phyloP scores from a whole-genome alignment of 2,329 filamentous ascomycete genomes.

The Pseudogymnoascus pannorum region DNA sequence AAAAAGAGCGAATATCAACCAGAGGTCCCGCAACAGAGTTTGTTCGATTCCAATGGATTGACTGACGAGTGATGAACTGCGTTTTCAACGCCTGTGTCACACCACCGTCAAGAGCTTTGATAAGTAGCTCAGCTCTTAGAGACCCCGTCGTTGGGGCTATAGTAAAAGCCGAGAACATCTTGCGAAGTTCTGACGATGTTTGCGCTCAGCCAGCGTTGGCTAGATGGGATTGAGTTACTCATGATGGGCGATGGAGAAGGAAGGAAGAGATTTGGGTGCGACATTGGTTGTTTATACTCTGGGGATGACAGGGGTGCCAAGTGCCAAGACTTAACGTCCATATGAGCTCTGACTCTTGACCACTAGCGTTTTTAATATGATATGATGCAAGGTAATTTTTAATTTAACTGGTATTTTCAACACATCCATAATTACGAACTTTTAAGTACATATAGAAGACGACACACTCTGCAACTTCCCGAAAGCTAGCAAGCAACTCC shows the following conservation, averaged over 20 bases:
- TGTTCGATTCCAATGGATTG: slow-evolving; percentile 5
- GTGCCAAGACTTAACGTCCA: not conserved
- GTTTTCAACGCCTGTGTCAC: slow-evolving; percentile 6
- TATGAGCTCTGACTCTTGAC: slow-evolving; percentile 1
- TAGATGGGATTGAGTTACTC: not conserved
- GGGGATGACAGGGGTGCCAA: not conserved
- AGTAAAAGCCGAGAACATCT: slow-evolving; percentile 9
- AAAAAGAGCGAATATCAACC: not conserved
- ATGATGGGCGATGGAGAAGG: slow-evolving; percentile 3
- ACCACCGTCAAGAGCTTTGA: slow-evolving; percentile 5
- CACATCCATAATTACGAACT: slow-evolving; percentile 5
- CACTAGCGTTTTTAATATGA: not conserved
- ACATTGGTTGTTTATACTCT: slow-evolving; percentile 8
- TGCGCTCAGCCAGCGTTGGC: slow-evolving; percentile 7
- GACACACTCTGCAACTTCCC: too few relatives aligned
- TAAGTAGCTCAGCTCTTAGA: slow-evolving; percentile 9
- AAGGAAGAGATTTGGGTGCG: not conserved
- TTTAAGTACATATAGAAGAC: too few relatives aligned
- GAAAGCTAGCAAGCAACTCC: too few relatives aligned
- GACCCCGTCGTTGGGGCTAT: slow-evolving; percentile 13
- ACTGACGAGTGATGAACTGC: slow-evolving; percentile 4
- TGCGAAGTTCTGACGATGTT: slow-evolving; percentile 8
- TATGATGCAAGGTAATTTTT: not conserved
- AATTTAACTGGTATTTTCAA: not conserved
- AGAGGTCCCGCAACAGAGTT: slow-evolving; percentile 4